Evolutionary conservation across 257 asterid species (phyloP).

Genomic region (Forsythia viridissima): DNA sequence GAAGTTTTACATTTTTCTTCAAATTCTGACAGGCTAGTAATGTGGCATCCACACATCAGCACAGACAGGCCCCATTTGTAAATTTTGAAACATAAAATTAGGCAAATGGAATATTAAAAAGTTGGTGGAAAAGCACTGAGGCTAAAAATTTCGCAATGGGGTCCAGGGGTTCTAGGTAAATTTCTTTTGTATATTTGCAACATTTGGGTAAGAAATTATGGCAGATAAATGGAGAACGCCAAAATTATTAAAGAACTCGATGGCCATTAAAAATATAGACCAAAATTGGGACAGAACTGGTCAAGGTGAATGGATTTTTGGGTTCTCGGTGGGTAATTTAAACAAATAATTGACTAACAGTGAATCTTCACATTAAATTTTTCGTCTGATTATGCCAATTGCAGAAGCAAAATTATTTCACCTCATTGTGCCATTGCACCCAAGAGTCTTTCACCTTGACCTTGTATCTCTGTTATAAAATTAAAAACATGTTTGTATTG

Average conservation of each 20-base stretch:
- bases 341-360: neutral
- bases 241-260: neutral
- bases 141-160: too few relatives aligned
- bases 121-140: too few relatives aligned
- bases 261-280: neutral
- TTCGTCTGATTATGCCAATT: neutral
- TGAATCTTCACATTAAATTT: neutral
- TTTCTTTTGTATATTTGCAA: too few relatives aligned
- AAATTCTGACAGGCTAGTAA: too few relatives aligned
- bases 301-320: neutral
- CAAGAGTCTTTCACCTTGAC: neutral
- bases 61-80: too few relatives aligned
- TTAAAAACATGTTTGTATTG: too few relatives aligned
- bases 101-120: too few relatives aligned
- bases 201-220: neutral
- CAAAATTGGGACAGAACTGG: neutral
- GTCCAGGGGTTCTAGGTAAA: too few relatives aligned
- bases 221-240: neutral
- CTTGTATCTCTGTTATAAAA: neutral
- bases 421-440: neutral
- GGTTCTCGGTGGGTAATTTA: neutral
- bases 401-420: neutral
- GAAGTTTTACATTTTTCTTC: too few relatives aligned
- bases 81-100: too few relatives aligned
- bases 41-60: too few relatives aligned